These are phyloP conservation scores for Fraxinus platypoda DNA, from an alignment of 305 asterid species.

Conservation along the genomic window DNA sequence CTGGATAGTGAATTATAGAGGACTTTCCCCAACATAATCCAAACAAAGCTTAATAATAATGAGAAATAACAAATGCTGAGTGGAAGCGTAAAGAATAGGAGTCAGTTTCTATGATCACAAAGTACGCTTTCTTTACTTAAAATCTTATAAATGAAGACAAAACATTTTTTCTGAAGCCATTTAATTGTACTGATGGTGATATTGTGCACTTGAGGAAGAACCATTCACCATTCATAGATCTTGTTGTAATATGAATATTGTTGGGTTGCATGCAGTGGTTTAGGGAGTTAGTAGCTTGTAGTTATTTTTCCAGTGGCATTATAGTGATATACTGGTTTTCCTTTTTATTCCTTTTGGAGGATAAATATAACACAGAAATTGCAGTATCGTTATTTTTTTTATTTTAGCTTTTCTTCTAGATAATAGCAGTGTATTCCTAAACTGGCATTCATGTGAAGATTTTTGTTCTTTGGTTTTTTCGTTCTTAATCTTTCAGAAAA, in stretches of 20 bases:
- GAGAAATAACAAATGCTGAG: not conserved
- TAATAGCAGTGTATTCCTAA: not conserved
- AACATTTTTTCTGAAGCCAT: not conserved
- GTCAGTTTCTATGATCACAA: not conserved
- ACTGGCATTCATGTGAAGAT: not conserved
- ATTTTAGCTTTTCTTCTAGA: not conserved
- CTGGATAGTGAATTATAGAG: not conserved
- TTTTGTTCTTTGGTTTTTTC: not conserved
- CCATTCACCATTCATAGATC: not conserved
- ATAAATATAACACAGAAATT: not conserved
- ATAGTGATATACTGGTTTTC: not conserved
- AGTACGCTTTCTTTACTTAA: not conserved
- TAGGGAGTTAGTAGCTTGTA: not conserved
- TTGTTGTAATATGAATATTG: not conserved
- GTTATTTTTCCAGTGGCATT: not conserved
- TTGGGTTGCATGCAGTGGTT: not conserved
- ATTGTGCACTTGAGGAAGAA: not conserved
- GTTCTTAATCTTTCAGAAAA: not conserved
- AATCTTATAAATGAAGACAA: not conserved
- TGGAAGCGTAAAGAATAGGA: slow-evolving; percentile 4
- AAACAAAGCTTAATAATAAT: not conserved
- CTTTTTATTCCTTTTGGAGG: not conserved
- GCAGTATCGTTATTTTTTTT: not conserved
- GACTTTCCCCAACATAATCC: not conserved
- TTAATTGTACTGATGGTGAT: not conserved